Evolutionary conservation across 2,329 filamentous ascomycete genomes (phyloP).

Genomic region (Cladosporium phlei): DNA sequence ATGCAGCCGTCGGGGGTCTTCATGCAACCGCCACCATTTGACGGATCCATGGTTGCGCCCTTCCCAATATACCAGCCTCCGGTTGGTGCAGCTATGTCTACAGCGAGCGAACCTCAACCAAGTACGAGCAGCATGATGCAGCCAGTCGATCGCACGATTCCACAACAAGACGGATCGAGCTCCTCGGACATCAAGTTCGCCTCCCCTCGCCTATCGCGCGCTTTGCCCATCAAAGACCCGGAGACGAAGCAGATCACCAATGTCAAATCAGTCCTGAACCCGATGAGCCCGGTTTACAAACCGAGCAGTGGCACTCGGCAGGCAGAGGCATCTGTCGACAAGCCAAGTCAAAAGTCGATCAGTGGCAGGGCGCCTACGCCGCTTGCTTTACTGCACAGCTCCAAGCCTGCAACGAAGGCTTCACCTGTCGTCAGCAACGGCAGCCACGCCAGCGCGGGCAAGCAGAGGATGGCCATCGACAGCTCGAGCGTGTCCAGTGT

Average conservation of each 20-base stretch:
- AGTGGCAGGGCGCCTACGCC: neutral
- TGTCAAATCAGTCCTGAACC: conserved; percentile 32
- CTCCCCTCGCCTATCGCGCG: conserved; percentile 25
- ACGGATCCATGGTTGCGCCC: conserved; percentile 25
- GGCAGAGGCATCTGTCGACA: neutral
- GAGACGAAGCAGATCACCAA: conserved; percentile 21
- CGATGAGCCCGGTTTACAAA: conserved; percentile 37
- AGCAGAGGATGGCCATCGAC: conserved; percentile 22
- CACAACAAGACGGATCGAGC: conserved; percentile 25
- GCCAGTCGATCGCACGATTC: conserved; percentile 10
- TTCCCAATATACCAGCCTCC: conserved; percentile 15
- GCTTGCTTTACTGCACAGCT: neutral
- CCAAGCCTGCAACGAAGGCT: neutral
- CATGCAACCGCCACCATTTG: conserved; percentile 26
- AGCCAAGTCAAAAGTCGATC: neutral
- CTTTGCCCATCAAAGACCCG: conserved; percentile 33
- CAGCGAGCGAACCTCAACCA: neutral
- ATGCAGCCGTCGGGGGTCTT: conserved; percentile 24
- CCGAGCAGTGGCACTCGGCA: conserved; percentile 20
- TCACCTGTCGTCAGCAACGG: conserved; percentile 11
- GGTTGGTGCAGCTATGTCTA: neutral
- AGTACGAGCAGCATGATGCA: neutral
- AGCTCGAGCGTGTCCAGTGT: conserved; percentile 35
- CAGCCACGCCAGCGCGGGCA: conserved; percentile 1
- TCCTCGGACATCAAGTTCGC: conserved; percentile 20